Evolutionary conservation across 2,329 filamentous ascomycete genomes (phyloP).

Genomic region (Beauveria sp.): DNA sequence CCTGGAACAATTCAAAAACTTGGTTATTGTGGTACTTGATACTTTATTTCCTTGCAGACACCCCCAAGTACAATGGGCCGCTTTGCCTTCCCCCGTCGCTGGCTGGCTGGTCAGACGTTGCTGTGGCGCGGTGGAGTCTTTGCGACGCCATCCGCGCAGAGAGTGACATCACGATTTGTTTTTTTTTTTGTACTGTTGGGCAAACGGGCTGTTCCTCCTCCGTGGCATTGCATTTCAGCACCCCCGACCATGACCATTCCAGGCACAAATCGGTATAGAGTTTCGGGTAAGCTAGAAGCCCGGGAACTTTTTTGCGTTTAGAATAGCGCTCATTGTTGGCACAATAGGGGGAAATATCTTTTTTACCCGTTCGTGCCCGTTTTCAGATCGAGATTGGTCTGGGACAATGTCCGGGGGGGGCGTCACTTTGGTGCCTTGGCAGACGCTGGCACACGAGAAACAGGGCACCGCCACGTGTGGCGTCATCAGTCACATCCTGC

Average conservation of each 20-base stretch:
- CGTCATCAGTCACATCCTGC: background rate
- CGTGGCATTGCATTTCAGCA: too few relatives aligned
- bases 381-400: constrained; percentile 2
- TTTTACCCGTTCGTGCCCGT: background rate
- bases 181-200: too few relatives aligned
- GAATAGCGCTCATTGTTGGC: background rate
- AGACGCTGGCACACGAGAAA: background rate
- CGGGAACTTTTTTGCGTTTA: too few relatives aligned
- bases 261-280: too few relatives aligned
- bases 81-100: too few relatives aligned
- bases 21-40: too few relatives aligned
- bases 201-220: too few relatives aligned
- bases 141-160: background rate
- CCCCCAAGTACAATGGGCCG: too few relatives aligned
- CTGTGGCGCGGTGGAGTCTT: background rate
- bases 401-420: background rate
- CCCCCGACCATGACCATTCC: too few relatives aligned
- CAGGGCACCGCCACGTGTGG: constrained; percentile 4
- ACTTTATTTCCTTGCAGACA: too few relatives aligned
- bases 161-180: background rate
- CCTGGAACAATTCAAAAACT: too few relatives aligned
- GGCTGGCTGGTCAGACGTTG: background rate
- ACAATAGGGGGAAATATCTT: background rate
- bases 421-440: background rate
- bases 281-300: background rate